Evolutionary conservation across 768 basidiomycete genomes (phyloP), one percentile per base, ranked within the genome.

Genomic region (Tricholoma bakamatsutake): DNA sequence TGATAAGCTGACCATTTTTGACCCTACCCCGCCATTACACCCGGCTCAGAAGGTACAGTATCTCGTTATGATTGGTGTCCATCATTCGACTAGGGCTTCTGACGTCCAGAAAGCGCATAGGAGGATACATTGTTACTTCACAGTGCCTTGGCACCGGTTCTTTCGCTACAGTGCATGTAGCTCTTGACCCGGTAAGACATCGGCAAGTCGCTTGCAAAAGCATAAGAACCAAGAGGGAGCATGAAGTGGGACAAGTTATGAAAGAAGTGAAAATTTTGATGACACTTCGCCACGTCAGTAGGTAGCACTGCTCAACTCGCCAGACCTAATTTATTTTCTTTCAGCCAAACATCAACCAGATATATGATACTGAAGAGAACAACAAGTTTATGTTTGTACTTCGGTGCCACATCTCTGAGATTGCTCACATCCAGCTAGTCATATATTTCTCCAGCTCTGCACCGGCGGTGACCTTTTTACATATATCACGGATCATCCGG

Each of bases 391-490:
- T 88, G 80, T 83, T 49, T 48, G 77, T 67, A 13, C n/a, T 28
- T 24, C 33, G 15, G 24, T 37, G 37, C 15, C 24, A 42, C 10
- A 33, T 43, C 17, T 30, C 17, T 28, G 15, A 37, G 21, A 21
- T 31, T 55, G 13, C 15, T 56, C n/a, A 57, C 11, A 15, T 13
- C n/a, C 46, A 48, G 46, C 21, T 52, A 88, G 86, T 28, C 86
- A 91, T 67, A 88, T 93, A 42, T 91, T 93, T 69, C 82, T 93
- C 33, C 86, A 93, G 67, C 75, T 93, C 7, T 91, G 88, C 62
- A 91, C 90, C 0, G 90, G 90, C 9, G 90, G 90, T 21, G 90
- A 93, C 64, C 78, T 93, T n/a, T 92, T 92, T 68, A 88, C 88
- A 2, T 91, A 92, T 68, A 87, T 93, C 59, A 83, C 81, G 13